Percentiles rank a stretch among this genome's conserved stretches.
phyloP scores from a whole-genome alignment of 1,284 basidiomycete species.

The Ustilago crameri region DNA sequence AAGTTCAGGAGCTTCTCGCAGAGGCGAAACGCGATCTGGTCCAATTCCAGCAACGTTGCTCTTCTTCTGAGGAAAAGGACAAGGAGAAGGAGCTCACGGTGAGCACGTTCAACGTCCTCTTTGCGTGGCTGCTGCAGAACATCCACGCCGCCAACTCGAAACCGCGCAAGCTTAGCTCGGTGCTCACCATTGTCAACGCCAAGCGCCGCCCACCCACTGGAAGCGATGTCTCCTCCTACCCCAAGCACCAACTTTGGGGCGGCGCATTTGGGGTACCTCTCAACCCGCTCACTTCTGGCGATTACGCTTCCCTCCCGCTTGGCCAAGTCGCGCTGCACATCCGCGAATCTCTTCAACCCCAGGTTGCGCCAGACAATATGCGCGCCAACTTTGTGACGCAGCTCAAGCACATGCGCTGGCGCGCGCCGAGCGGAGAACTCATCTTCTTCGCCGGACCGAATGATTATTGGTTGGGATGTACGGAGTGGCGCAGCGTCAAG shows the following conservation, averaged over 20 bases:
- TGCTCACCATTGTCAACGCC: conserved; percentile 24
- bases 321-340: conserved; percentile 26
- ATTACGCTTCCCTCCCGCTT: conserved; percentile 13
- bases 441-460: conserved; percentile 13
- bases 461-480: conserved; percentile 21
- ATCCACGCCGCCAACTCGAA: conserved; percentile 19
- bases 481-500: conserved; percentile 22
- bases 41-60: neutral
- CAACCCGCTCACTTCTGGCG: neutral
- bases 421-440: conserved; percentile 13
- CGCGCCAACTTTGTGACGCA: conserved; percentile 6
- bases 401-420: conserved; percentile 9
- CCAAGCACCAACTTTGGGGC: conserved; percentile 21
- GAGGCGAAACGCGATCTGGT: conserved; percentile 14
- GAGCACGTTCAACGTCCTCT: conserved; percentile 32
- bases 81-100: conserved; percentile 9
- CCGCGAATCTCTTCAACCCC: conserved; percentile 9
- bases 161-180: conserved; percentile 3
- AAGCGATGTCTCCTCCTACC: conserved; percentile 8
- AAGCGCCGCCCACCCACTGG: conserved; percentile 18
- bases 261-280: conserved; percentile 22
- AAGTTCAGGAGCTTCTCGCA: conserved; percentile 11
- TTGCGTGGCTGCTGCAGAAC: conserved; percentile 26
- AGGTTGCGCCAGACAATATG: conserved; percentile 18
- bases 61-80: conserved; percentile 1